A percentile compares a stretch with the other conserved stretches of the same genome.
phyloP scores from a whole-genome alignment of 2,329 filamentous ascomycete species.

The Stagonosporopsis chrysanthemi region DNA sequence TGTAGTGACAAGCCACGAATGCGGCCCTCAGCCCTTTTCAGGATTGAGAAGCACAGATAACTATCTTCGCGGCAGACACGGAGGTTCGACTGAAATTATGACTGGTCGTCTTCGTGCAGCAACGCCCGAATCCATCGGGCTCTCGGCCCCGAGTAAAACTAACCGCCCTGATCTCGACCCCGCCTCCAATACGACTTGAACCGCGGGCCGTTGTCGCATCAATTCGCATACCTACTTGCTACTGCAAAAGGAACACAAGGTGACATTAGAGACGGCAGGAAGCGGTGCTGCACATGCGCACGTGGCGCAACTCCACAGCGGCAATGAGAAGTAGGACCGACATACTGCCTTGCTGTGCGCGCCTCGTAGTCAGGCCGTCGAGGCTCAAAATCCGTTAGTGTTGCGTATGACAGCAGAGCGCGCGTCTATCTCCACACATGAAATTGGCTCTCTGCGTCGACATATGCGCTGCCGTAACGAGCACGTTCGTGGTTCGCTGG shows the following conservation, averaged over 20 bases:
- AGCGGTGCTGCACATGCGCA: conserved; percentile 10
- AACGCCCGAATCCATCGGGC: neutral
- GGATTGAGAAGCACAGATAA: neutral
- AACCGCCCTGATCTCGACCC: neutral
- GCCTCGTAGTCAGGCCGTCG: conserved; percentile 9
- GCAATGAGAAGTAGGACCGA: conserved; percentile 14
- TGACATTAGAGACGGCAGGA: neutral
- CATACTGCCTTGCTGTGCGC: conserved; percentile 13
- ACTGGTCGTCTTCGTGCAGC: neutral
- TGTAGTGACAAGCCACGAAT: neutral
- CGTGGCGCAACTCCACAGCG: conserved; percentile 21
- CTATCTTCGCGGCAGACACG: neutral
- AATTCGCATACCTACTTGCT: neutral
- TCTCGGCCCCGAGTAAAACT: neutral
- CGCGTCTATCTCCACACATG: conserved; percentile 13
- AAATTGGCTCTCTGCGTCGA: neutral
- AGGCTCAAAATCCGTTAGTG: conserved; percentile 11
- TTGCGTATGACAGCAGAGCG: conserved; percentile 16
- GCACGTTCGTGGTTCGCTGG: conserved; percentile 6
- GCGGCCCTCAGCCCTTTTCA: neutral
- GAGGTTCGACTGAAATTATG: neutral
- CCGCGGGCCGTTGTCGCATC: neutral
- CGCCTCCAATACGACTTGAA: neutral
- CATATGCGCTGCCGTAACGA: conserved; percentile 5
- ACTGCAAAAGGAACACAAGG: neutral